Evolutionary conservation across 2,329 filamentous ascomycete genomes (phyloP).

Genomic region (Hirsutella thompsonii): DNA sequence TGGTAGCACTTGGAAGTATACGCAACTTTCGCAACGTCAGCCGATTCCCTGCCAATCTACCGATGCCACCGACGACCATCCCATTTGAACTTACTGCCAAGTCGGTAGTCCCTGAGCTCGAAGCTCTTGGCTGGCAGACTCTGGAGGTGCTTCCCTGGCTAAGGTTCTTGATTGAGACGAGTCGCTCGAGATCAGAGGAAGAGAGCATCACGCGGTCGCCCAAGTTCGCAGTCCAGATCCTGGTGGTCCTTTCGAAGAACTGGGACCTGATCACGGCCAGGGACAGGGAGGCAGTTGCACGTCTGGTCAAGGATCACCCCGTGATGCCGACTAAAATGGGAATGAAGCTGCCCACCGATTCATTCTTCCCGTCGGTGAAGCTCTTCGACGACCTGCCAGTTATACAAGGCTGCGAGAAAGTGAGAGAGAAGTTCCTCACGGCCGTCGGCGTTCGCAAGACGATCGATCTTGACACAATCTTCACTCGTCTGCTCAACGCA

Average conservation of each 20-base stretch:
- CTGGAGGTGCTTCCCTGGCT: conserved; percentile 81
- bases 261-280: conserved; percentile 68
- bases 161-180: conserved; percentile 60
- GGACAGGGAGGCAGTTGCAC: conserved; percentile 52
- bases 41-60: conserved; percentile 69
- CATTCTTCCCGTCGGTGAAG: conserved; percentile 89
- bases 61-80: conserved; percentile 69
- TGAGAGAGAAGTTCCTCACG: conserved; percentile 83
- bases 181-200: conserved; percentile 43
- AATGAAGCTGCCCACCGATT: conserved; percentile 73
- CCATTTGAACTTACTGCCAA: conserved; percentile 71
- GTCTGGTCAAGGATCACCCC: conserved; percentile 52
- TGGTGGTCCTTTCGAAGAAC: conserved; percentile 72
- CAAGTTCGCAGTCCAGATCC: conserved; percentile 62
- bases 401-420: conserved; percentile 58
- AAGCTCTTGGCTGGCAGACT: conserved; percentile 75
- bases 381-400: conserved; percentile 88
- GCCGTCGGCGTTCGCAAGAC: conserved; percentile 88
- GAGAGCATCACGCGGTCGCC: conserved; percentile 60
- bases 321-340: conserved; percentile 85
- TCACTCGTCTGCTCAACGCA: conserved; percentile 64
- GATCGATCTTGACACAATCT: conserved; percentile 86
- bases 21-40: conserved; percentile 62
- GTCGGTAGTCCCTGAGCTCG: conserved; percentile 54
- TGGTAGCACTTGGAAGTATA: conserved; percentile 68